Percentiles rank a stretch among this genome's conserved stretches.
These are phyloP conservation scores for Cryphonectria parasitica DNA, from an alignment of 2,329 filamentous ascomycete genomes.

Conservation along the genomic window DNA sequence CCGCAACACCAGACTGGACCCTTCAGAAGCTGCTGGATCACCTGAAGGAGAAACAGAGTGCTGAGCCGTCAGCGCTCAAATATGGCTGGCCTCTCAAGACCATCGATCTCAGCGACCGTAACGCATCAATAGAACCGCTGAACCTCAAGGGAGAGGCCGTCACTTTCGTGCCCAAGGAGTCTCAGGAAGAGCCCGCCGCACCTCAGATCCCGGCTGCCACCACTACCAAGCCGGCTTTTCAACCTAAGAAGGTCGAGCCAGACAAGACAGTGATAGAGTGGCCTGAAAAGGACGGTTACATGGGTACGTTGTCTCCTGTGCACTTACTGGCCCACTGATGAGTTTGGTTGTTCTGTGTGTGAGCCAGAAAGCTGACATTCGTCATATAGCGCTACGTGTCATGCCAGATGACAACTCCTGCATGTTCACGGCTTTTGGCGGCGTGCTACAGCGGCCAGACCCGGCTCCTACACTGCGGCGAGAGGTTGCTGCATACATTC, in stretches of 20 bases:
- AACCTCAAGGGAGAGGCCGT: slow-evolving; percentile 55
- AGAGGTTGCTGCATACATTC: slow-evolving; percentile 79
- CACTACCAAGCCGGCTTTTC: slow-evolving; percentile 34
- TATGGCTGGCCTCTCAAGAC: slow-evolving; percentile 80
- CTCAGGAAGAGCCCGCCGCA: slow-evolving; percentile 23
- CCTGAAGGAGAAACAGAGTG: slow-evolving; percentile 66
- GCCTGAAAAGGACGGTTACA: slow-evolving; percentile 53
- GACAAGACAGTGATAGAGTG: slow-evolving; percentile 53
- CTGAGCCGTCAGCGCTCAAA: slow-evolving; percentile 74
- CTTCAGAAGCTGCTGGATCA: slow-evolving; percentile 63
- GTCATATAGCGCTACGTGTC: slow-evolving; percentile 72
- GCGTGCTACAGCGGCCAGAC: slow-evolving; percentile 67
- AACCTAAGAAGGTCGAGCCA: slow-evolving; percentile 41
- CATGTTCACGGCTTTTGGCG: slow-evolving; percentile 87
- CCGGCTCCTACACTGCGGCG: slow-evolving; percentile 65
- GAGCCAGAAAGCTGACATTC: slow-evolving; percentile 43
- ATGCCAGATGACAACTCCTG: slow-evolving; percentile 98
- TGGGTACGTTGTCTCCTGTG: slow-evolving; percentile 46
- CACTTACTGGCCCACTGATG: not conserved
- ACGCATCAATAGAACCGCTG: slow-evolving; percentile 52
- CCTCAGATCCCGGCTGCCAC: slow-evolving; percentile 15
- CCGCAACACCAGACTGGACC: slow-evolving; percentile 69
- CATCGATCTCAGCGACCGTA: slow-evolving; percentile 61
- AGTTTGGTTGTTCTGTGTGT: not conserved
- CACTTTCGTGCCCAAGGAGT: slow-evolving; percentile 51